Evolutionary conservation across 257 asterid genomes (phyloP).

Genomic region (Scutellaria baicalensis): DNA sequence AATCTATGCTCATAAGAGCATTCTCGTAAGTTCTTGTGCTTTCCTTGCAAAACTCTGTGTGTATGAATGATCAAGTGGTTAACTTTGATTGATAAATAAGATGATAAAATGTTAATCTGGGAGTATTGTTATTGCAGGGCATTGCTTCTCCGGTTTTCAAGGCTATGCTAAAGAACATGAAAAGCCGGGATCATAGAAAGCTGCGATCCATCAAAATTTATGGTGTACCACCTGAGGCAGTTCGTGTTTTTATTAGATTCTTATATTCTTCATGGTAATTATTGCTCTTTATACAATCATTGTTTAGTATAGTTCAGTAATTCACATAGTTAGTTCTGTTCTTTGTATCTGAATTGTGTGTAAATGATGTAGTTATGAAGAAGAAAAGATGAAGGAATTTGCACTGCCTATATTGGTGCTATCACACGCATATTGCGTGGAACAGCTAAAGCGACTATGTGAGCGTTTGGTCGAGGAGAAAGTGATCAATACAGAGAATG

Average conservation of each 20-base stretch:
- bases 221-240: constrained; percentile 86
- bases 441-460: constrained; percentile 50
- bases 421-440: constrained; percentile 65
- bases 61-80: neutral
- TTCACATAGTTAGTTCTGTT: no score
- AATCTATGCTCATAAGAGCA: constrained; percentile 61
- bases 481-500: constrained; percentile 50
- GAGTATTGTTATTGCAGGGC: constrained; percentile 39
- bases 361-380: constrained; percentile 50
- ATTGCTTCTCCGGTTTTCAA: constrained; percentile 69
- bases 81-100: neutral
- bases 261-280: constrained; percentile 79
- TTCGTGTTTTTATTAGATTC: constrained; percentile 61
- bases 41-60: neutral
- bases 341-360: neutral
- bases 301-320: neutral
- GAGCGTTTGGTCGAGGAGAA: constrained; percentile 59
- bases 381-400: constrained; percentile 48
- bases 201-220: constrained; percentile 40
- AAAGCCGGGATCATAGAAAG: constrained; percentile 18
- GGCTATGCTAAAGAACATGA: constrained; percentile 40
- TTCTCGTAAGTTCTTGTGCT: constrained; percentile 48
- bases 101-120: no score
- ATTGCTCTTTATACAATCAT: neutral
- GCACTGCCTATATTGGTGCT: constrained; percentile 61